A percentile compares a stretch with the other conserved stretches of the same genome.
Conservation (phyloP, 2,329 filamentous ascomycete species). For the Verticillium albo-atrum region DNA sequence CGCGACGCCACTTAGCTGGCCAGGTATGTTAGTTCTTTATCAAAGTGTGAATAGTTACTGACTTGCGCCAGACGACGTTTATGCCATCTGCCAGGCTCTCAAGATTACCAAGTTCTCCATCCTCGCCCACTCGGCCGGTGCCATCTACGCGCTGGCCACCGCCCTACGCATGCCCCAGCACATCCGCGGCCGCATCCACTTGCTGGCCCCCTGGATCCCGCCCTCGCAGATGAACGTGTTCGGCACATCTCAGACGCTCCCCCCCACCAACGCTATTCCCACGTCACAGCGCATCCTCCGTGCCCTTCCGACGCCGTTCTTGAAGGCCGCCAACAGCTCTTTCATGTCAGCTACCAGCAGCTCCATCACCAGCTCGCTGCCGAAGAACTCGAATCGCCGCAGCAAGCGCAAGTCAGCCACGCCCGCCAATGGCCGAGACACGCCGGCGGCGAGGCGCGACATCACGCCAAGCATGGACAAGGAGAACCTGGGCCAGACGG, state of each 20-base stretch:
- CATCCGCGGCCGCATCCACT: constrained; percentile 88
- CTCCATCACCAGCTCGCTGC: constrained; percentile 74
- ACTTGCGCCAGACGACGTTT: constrained; percentile 63
- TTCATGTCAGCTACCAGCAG: constrained; percentile 92
- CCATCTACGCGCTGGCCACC: constrained; percentile 95
- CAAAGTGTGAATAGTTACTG: constrained; percentile 16
- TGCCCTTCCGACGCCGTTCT: constrained; percentile 80
- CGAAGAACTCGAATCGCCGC: constrained; percentile 55
- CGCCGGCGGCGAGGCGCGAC: constrained; percentile 27
- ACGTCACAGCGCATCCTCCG: constrained; percentile 88
- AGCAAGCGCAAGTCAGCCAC: constrained; percentile 52
- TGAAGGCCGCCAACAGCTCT: constrained; percentile 91
- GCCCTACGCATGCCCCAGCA: constrained; percentile 94
- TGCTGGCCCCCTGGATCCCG: constrained; percentile 95
- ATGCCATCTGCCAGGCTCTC: constrained; percentile 85
- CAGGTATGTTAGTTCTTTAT: constrained; percentile 58
- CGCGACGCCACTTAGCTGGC: constrained; percentile 87
- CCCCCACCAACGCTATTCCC: constrained; percentile 81
- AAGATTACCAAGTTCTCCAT: constrained; percentile 96
- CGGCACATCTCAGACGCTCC: constrained; percentile 65
- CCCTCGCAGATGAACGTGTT: constrained; percentile 87
- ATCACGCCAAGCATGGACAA: constrained; percentile 39
- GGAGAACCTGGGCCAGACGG: constrained; percentile 36
- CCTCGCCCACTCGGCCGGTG: constrained; percentile 90
- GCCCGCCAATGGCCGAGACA: constrained; percentile 31